phyloP scores from a whole-genome alignment of 208 protist species.

The Vickermania ingenoplastis region DNA sequence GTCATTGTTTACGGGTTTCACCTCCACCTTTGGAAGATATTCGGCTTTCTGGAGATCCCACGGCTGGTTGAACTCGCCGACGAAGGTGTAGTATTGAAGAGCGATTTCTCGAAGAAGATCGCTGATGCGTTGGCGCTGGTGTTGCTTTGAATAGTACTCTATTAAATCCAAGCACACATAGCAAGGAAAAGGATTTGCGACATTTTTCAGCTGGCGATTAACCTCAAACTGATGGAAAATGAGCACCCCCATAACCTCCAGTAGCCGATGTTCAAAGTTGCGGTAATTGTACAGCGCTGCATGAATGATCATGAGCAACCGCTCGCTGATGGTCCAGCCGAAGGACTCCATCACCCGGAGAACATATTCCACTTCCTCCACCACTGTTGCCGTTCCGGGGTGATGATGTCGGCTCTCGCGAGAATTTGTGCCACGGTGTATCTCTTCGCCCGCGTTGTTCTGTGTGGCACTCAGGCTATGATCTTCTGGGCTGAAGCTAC shows the following conservation, averaged over 20 bases:
- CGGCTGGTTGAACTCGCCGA: constrained; percentile 17
- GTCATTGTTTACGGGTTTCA: no score
- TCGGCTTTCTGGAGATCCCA: constrained; percentile 13
- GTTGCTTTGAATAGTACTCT: not conserved
- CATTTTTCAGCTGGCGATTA: constrained; percentile 3
- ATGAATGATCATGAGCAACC: constrained; percentile 20
- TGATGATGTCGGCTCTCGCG: constrained; percentile 14
- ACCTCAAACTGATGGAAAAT: constrained; percentile 11
- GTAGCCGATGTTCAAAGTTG: not conserved
- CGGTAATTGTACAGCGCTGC: not conserved
- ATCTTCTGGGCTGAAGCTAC: constrained; percentile 5
- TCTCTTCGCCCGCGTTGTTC: not conserved
- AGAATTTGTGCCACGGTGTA: constrained; percentile 1
- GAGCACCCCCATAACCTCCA: constrained; percentile 10
- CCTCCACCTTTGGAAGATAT: no score
- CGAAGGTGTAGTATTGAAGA: constrained; percentile 47
- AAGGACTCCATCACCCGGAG: constrained; percentile 39
- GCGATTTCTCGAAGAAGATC: constrained; percentile 32
- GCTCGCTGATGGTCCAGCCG: constrained; percentile 45
- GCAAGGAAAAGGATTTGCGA: not conserved
- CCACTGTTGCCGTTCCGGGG: constrained; percentile 16
- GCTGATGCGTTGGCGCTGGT: constrained; percentile 27
- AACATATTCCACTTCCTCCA: constrained; percentile 55
- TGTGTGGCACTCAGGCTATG: not conserved
- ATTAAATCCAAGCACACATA: not conserved